phyloP scores from a whole-genome alignment of 2,329 filamentous ascomycete species.

The Exophiala sp. region DNA sequence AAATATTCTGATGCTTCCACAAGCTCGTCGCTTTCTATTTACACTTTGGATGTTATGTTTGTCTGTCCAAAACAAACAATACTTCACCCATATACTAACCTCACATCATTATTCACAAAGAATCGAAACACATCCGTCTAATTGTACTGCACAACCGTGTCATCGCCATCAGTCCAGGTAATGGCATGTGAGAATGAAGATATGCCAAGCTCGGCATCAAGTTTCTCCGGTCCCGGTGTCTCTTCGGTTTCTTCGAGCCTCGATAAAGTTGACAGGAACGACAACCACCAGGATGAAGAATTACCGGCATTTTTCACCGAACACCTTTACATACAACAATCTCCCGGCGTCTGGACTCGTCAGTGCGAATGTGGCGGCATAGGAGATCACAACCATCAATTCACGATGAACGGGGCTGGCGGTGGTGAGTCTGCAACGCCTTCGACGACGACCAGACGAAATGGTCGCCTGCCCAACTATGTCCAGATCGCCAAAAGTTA shows the following conservation, averaged over 20 bases:
- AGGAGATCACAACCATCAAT: conserved; percentile 8
- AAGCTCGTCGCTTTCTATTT: too few relatives aligned
- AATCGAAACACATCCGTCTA: too few relatives aligned
- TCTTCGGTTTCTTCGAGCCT: background rate
- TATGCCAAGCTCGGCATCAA: background rate
- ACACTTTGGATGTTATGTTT: too few relatives aligned
- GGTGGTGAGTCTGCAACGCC: conserved; percentile 11
- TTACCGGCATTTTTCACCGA: background rate
- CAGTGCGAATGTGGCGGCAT: conserved; percentile 19
- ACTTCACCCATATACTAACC: too few relatives aligned
- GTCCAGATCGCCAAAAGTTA: conserved; percentile 70
- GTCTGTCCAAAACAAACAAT: too few relatives aligned
- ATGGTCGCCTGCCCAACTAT: conserved; percentile 58
- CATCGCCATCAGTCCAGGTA: background rate
- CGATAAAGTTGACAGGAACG: background rate
- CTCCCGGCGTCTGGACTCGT: background rate
- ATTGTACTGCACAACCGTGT: too few relatives aligned
- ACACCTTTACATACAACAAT: background rate
- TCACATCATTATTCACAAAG: too few relatives aligned
- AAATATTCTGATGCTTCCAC: too few relatives aligned
- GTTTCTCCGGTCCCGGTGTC: background rate
- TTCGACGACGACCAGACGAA: background rate
- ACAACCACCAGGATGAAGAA: too few relatives aligned
- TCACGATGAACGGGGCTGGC: conserved; percentile 19
- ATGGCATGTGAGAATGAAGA: too few relatives aligned